Evolutionary conservation across 441 rosid genomes (phyloP).

Genomic region (Populus hybrid): DNA sequence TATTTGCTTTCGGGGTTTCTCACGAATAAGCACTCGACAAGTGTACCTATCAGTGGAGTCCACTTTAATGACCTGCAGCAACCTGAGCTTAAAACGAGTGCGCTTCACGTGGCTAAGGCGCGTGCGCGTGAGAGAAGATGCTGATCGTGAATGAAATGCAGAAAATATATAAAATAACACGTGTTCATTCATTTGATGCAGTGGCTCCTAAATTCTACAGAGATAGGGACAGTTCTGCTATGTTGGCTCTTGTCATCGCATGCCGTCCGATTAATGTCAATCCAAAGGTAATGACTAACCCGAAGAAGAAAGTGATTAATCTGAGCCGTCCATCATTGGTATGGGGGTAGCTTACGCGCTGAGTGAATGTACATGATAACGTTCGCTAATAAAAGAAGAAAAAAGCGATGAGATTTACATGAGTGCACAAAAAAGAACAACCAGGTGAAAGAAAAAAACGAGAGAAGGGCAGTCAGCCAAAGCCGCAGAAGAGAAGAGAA

Average conservation of each 20-base stretch:
- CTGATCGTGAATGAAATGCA: neutral
- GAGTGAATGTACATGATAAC: constrained; percentile 15
- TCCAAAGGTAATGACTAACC: constrained; percentile 18
- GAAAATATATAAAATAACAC: constrained; percentile 7
- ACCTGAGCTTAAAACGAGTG: neutral
- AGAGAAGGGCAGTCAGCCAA: constrained; percentile 1
- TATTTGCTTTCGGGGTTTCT: neutral
- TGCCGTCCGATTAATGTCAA: constrained; percentile 17
- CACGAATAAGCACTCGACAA: neutral
- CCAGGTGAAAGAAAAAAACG: neutral
- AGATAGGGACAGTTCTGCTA: constrained; percentile 50
- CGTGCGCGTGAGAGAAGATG: neutral
- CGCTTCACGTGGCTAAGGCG: neutral
- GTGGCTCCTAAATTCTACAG: constrained; percentile 18
- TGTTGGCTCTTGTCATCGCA: constrained; percentile 33
- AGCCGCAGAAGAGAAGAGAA: constrained; percentile 2
- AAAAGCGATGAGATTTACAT: neutral
- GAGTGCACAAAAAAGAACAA: neutral
- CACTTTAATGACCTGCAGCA: neutral
- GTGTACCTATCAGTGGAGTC: neutral
- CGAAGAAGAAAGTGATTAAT: constrained; percentile 8
- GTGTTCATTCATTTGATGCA: constrained; percentile 10
- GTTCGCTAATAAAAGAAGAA: neutral
- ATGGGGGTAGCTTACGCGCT: constrained; percentile 4
- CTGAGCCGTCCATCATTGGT: constrained; percentile 31